These are phyloP conservation scores for Microdochium trichocladiopsis DNA, from an alignment of 2,329 filamentous ascomycete genomes.

Conservation along the genomic window DNA sequence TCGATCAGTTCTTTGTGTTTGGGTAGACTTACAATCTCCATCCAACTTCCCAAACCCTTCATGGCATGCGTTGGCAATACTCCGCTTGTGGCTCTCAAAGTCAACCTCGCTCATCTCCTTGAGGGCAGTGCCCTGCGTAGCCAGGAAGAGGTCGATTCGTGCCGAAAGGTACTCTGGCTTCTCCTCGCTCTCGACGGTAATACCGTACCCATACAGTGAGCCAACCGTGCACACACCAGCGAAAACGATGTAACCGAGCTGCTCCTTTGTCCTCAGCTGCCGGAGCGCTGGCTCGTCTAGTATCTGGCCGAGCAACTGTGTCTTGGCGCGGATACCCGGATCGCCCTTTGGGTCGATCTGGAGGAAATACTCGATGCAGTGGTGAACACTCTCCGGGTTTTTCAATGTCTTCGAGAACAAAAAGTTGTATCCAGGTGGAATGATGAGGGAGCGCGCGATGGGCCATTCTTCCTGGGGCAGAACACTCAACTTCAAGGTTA, in stretches of 20 bases:
- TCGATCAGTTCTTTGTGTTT: not conserved
- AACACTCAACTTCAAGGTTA: conserved; percentile 63
- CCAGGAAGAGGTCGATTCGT: conserved; percentile 80
- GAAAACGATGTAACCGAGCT: conserved; percentile 95
- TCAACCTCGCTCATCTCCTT: conserved; percentile 72
- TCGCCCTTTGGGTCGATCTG: conserved; percentile 65
- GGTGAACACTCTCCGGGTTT: conserved; percentile 84
- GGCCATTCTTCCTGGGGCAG: conserved; percentile 76
- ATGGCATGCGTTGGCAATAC: conserved; percentile 75
- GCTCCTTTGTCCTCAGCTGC: conserved; percentile 91
- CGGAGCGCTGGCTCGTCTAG: conserved; percentile 91
- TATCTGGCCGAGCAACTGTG: conserved; percentile 80
- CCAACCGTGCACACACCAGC: conserved; percentile 64
- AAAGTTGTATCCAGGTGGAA: conserved; percentile 76
- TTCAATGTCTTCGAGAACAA: conserved; percentile 74
- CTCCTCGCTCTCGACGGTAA: conserved; percentile 91
- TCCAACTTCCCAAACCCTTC: conserved; percentile 91
- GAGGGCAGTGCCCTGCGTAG: conserved; percentile 57
- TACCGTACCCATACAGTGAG: conserved; percentile 78
- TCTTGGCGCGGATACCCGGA: conserved; percentile 63
- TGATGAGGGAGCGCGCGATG: conserved; percentile 66
- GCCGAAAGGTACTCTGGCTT: conserved; percentile 76
- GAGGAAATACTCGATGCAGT: conserved; percentile 75
- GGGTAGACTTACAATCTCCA: conserved; percentile 67
- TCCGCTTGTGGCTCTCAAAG: conserved; percentile 87